Evolutionary conservation across 1,284 basidiomycete species (phyloP), one percentile per base, ranked within the genome.

Genomic region (Apiotrichum laibachii): DNA sequence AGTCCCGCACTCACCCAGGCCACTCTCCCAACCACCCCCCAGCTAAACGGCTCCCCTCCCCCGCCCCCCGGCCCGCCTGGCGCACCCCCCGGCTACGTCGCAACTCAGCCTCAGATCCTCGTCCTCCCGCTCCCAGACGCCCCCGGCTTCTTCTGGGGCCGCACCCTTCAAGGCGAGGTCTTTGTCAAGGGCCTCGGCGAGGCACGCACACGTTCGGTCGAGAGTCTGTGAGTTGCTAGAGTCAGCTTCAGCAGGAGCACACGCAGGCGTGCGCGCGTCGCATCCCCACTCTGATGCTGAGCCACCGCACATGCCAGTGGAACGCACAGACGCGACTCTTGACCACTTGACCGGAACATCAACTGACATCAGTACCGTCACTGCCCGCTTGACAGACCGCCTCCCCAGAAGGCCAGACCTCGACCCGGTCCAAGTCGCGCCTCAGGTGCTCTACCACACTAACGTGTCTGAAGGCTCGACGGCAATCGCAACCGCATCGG

Each of bases 111-210:
- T 7, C 75, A 77, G 61, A 73, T 77, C 51, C 67, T 77, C 21
- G 63, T 76, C 39, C 63, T 70, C 1, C 73, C 73, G 31, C 61
- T 77, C 39, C 73, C 73, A 11, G 75, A 77, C 47, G 63, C 72
- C 5, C 61, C 72, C 39, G 71, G 69, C 56, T 77, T 75, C 67
- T 75, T 75, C 64, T 72, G 70, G 67, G 75, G 72, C 16, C 57
- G 63, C 45, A 71, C 69, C 0, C 66, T 77, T 12, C 75, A 77
- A 52, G 75, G 75, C 43, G 75, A 77, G 53, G 67, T 77, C 21
- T 77, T 71, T 57, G 73, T 75, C 44, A 77, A 77, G 52, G 75
- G 75, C 9, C 61, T 77, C 18, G 75, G 75, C 6, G 68, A 69
- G 51, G 55, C 64, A 22, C 62, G 67, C 12, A 57, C 60, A 0